Conservation (phyloP, 202 grass and related monocot genomes). For the Alloteropsis angusta region DNA sequence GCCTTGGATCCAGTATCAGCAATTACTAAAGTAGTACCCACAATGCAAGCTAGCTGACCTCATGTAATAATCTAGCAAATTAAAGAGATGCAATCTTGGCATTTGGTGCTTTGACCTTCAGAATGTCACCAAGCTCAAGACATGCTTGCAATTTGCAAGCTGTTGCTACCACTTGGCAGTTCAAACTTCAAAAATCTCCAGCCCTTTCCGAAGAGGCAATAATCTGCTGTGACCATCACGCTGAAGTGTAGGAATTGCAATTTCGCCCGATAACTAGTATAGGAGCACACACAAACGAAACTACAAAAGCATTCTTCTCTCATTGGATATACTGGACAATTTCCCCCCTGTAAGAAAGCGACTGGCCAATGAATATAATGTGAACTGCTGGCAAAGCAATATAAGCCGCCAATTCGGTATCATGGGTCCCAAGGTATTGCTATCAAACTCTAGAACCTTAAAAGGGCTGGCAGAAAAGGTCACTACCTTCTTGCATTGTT, state of each 20-base stretch:
- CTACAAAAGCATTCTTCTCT: background rate
- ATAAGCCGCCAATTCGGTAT: background rate
- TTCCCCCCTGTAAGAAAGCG: background rate
- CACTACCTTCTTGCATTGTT: background rate
- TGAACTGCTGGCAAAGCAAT: background rate
- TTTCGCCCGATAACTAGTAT: background rate
- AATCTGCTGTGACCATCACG: background rate
- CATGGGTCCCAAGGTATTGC: background rate
- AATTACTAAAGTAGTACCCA: background rate
- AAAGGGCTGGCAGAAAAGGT: background rate
- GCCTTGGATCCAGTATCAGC: background rate
- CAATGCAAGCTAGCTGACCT: background rate
- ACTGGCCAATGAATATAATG: background rate
- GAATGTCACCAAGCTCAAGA: conserved; percentile 21
- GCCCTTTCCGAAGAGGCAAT: background rate
- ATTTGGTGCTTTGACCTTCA: background rate
- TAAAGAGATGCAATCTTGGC: background rate
- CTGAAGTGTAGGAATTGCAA: too few species aligned
- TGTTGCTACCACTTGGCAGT: background rate
- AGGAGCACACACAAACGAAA: background rate
- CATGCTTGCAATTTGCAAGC: conserved; percentile 13
- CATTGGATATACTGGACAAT: background rate
- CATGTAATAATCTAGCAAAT: background rate
- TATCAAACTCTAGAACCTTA: background rate
- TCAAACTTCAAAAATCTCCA: background rate